Conservation (phyloP, 1,284 basidiomycete species). For the Hemileia vastatrix region DNA sequence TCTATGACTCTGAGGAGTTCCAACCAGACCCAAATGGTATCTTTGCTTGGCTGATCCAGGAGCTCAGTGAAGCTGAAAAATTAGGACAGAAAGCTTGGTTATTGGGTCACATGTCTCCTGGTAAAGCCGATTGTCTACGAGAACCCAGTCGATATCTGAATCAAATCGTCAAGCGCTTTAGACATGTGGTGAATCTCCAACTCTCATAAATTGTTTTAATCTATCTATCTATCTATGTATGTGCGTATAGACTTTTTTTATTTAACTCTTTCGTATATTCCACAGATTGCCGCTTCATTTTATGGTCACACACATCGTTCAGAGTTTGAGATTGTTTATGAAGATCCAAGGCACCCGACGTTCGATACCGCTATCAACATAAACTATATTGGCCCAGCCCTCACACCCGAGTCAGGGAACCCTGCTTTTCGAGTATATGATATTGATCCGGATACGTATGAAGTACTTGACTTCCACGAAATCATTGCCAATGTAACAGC, state of each 20-base stretch:
- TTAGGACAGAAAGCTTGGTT: constrained; percentile 45
- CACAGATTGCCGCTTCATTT: constrained; percentile 50
- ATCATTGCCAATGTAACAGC: constrained; percentile 43
- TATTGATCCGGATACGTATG: constrained; percentile 52
- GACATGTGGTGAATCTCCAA: constrained; percentile 45
- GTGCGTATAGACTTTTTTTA: neutral
- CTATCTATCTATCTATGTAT: neutral
- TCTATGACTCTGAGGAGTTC: constrained; percentile 25
- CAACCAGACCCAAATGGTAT: constrained; percentile 49
- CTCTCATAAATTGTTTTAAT: neutral
- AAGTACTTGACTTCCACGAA: constrained; percentile 51
- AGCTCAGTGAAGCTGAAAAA: constrained; percentile 53
- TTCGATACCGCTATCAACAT: constrained; percentile 52
- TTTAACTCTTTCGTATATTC: neutral
- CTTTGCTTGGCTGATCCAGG: constrained; percentile 48
- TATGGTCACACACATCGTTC: constrained; percentile 52
- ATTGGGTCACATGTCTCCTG: constrained; percentile 41
- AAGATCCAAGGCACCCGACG: constrained; percentile 49
- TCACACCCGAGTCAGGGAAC: constrained; percentile 54
- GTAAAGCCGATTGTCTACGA: constrained; percentile 49
- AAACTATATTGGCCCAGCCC: constrained; percentile 51
- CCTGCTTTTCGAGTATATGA: constrained; percentile 53
- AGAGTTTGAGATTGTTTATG: constrained; percentile 55
- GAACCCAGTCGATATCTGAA: constrained; percentile 44
- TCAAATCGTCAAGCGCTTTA: constrained; percentile 54